Evolutionary conservation across 441 rosid species (phyloP), one percentile per base, ranked within the genome.

Genomic region (Mallotus repandus): DNA sequence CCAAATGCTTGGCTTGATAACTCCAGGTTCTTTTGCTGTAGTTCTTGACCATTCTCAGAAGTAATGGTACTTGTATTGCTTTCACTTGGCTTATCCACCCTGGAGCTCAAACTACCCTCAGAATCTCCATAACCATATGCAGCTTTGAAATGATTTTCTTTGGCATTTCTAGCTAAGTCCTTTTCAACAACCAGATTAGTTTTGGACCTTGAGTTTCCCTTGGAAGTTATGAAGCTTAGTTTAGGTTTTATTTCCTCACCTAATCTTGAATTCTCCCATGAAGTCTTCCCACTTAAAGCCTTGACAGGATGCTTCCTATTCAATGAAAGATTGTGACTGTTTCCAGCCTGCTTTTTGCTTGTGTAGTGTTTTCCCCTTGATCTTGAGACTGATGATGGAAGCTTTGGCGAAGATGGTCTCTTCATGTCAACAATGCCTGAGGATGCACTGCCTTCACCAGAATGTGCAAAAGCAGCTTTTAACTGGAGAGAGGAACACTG

Each of bases 281-380:
- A 71, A 74, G 80, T 56, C 53, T 77, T 82, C 29, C 74, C 83
- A 74, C 70, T 79, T 50, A 74, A 72, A 74, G 52, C 81, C 78
- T 85, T 80, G 19, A 77, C 82, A 1, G 74, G 75, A 60, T 79
- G 82, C 63, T 63, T 62, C 74, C 76, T 81, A 69, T 69, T 75
- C 68, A 61, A 38, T 49, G 73, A 59, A 35, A 70, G 58, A 66
- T 80, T 70, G 52, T 41, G 29, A 61, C 57, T 66, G 38, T 64
- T 74, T 54, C 74, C 76, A 76, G 67, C 66, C 84, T 76, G 68
- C 64, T 73, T 83, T 76, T 78, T 77, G 75, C 77, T 81, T 48
- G 56, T 60, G 66, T 76, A 83, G 69, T 85, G 83, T 74, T 85
- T 88, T 22, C 92, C 92, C 76, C 91, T 86, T 58, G 94, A 89